Evolutionary conservation across 495 filamentous ascomycete genomes (phyloP).

Genomic region (Xylaria acuta): DNA sequence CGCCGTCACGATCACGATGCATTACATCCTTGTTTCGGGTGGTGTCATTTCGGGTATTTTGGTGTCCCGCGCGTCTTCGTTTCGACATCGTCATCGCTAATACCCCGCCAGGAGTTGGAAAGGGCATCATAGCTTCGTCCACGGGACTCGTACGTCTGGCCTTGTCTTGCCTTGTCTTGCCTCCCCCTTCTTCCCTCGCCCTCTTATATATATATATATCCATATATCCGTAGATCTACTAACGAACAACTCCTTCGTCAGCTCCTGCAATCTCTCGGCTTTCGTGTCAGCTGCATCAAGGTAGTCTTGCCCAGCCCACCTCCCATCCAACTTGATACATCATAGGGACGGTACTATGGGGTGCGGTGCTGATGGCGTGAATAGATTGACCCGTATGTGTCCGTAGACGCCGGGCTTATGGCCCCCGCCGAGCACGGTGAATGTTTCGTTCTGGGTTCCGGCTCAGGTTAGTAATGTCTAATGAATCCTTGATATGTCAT

Average conservation of each 20-base stretch:
- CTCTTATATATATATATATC: constrained; percentile 1
- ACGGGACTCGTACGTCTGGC: constrained; percentile 30
- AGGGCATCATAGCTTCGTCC: constrained; percentile 42
- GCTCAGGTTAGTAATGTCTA: constrained; percentile 23
- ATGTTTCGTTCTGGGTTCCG: constrained; percentile 47
- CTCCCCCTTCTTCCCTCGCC: background rate
- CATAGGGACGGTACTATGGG: background rate
- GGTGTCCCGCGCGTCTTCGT: constrained; percentile 10
- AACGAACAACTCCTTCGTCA: constrained; percentile 4
- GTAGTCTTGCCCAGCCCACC: constrained; percentile 22
- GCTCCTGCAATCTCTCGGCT: constrained; percentile 35
- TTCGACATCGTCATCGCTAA: constrained; percentile 30
- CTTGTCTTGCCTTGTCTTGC: background rate
- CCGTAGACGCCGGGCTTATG: constrained; percentile 77
- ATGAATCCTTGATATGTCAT: constrained; percentile 17
- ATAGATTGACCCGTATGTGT: constrained; percentile 87
- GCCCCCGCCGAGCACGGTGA: constrained; percentile 68
- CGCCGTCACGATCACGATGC: constrained; percentile 59
- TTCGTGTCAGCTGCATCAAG: constrained; percentile 33
- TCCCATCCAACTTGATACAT: constrained; percentile 34
- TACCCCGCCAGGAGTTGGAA: constrained; percentile 34
- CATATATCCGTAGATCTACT: background rate
- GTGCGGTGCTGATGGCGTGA: background rate
- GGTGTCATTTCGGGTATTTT: constrained; percentile 55
- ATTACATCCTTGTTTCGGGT: constrained; percentile 84